Evolutionary conservation across 2,329 filamentous ascomycete genomes (phyloP).

Genomic region (Chalaropsis ovoidea): DNA sequence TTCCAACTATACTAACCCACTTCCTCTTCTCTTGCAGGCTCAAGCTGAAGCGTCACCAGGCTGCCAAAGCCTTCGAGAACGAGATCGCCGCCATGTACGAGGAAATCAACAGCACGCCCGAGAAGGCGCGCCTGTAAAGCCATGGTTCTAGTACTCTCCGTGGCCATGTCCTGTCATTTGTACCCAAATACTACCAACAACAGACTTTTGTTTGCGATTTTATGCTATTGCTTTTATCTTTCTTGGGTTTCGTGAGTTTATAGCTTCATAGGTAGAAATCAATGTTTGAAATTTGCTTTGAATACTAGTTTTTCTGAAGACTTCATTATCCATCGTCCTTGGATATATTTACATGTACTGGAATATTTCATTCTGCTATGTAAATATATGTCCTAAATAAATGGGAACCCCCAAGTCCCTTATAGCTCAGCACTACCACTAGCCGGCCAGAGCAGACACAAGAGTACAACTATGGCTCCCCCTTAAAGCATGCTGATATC

Average conservation of each 20-base stretch:
- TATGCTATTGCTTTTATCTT: background rate
- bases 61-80: slow-evolving; percentile 42
- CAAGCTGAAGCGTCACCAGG: slow-evolving; percentile 51
- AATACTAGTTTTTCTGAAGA: too few species aligned
- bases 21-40: slow-evolving; percentile 34
- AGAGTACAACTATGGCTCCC: background rate
- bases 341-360: background rate
- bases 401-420: too few species aligned
- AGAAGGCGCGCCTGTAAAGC: slow-evolving; percentile 20
- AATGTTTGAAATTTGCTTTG: background rate
- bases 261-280: slow-evolving; percentile 1
- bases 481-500: slow-evolving; percentile 8
- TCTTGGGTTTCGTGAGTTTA: background rate
- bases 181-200: background rate
- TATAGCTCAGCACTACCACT: too few species aligned
- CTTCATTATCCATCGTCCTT: too few species aligned
- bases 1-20: background rate
- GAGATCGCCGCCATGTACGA: slow-evolving; percentile 49
- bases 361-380: background rate
- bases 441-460: too few species aligned
- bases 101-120: slow-evolving; percentile 36
- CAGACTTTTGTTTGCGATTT: background rate
- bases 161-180: background rate
- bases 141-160: background rate
- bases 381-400: too few species aligned